phyloP scores from a whole-genome alignment of 2,329 filamentous ascomycete species.

The Aspergillus hiratsukae region DNA sequence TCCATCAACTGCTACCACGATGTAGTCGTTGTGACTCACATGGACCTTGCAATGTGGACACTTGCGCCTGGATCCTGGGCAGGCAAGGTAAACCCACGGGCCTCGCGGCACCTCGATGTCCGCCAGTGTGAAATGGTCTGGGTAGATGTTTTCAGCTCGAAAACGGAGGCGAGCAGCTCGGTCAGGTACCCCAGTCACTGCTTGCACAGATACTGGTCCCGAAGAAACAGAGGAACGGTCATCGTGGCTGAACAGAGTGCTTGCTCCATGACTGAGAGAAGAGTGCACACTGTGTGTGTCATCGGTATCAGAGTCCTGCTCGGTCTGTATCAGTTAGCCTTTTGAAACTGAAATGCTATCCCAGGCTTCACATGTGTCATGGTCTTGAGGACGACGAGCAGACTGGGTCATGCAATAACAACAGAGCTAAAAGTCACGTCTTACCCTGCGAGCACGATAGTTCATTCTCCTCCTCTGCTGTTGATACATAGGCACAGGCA shows the following conservation, averaged over 20 bases:
- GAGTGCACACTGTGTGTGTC: background rate
- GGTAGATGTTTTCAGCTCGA: background rate
- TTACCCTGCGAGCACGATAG: background rate
- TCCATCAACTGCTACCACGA: constrained; percentile 3
- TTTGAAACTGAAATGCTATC: background rate
- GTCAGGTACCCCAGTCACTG: background rate
- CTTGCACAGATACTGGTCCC: background rate
- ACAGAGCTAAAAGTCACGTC: background rate
- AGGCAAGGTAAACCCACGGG: background rate
- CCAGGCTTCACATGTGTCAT: background rate
- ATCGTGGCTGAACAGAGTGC: background rate
- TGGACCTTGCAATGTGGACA: background rate
- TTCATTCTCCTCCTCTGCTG: background rate
- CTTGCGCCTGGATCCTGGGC: background rate
- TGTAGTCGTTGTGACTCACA: background rate
- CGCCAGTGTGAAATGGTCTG: background rate
- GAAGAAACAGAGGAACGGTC: background rate
- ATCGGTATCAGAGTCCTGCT: background rate
- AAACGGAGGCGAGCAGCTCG: background rate
- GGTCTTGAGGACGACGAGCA: background rate
- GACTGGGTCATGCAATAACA: background rate
- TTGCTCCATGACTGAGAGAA: background rate
- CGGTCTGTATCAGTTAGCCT: background rate
- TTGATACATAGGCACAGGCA: background rate
- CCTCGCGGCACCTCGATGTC: background rate